Base-by-base conservation (phyloP, 805 yeast species). In the Danielia reshetovae region DNA sequence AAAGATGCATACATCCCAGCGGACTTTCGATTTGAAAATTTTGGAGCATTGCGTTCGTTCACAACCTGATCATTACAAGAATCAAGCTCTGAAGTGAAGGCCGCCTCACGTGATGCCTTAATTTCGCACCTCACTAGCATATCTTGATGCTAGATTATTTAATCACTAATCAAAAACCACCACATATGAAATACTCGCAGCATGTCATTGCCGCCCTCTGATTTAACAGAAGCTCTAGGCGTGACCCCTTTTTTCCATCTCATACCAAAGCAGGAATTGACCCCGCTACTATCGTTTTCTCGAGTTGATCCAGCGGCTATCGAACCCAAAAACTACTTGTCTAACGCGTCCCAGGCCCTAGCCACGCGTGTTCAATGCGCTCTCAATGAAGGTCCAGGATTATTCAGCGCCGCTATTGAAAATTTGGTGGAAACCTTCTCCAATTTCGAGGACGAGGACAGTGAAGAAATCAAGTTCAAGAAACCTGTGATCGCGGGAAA, bases 391-490 rank as follows among this genome's bases (percentile, higher is more conserved):
- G 37, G 49, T 7, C 41, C 52, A 0, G 45, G 35, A 9, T 26
- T 43, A 4, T 43, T 40, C 26, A 18, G 21, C 2, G 38, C 32
- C 3, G 38, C 41, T 7, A 23, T 52, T 18, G 42, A 41, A 3
- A 11, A 34, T 8, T 27, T 60, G 6, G 49, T 31, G n/a, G 39
- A 45, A 3, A 57, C 54, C 19, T 43, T 59, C 30, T 22, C 24
- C 1, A 30, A 38, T 1, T 60, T 46, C 39, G 42, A 52, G 11
- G 54, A 53, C 29, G 39, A 34, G 10, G 59, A 63, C n/a, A 38
- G 64, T 18, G 59, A 58, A 24, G 46, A 43, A 5, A 29, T 62
- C 7, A 23, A 39, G n/a, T 70, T 70, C 48, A 60, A 59, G 29
- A 59, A 59, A 31, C 67, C 68, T 5, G 45, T 35, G 7, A 36